phyloP scores from a whole-genome alignment of 306 rosid species.

The Lablab purpureus region DNA sequence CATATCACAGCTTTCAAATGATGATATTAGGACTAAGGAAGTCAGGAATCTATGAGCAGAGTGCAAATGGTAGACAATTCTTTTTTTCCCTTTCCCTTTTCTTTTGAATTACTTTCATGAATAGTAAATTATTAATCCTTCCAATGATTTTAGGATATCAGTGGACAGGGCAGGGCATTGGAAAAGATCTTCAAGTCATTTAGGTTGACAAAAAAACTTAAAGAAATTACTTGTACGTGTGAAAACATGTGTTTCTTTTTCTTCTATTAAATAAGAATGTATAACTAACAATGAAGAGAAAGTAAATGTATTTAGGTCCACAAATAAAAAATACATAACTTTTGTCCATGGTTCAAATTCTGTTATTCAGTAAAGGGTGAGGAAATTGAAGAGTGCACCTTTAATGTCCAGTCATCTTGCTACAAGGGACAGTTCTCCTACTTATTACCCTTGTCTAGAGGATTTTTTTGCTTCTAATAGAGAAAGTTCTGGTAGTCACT shows the following conservation, averaged over 20 bases:
- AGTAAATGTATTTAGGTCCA: background rate
- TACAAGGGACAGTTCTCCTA: conserved; percentile 7
- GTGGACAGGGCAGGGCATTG: conserved; percentile 5
- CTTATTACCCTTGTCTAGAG: conserved; percentile 15
- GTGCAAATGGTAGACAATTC: background rate
- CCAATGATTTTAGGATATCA: background rate
- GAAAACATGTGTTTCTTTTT: background rate
- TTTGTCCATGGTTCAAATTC: background rate
- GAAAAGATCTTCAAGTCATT: conserved; percentile 17
- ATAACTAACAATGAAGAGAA: conserved; percentile 6
- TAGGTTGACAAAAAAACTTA: background rate
- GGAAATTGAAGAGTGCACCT: conserved; percentile 23
- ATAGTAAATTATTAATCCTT: background rate
- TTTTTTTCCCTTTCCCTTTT: background rate
- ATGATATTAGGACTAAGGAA: background rate
- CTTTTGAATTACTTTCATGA: background rate
- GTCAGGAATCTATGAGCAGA: background rate
- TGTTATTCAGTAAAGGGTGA: conserved; percentile 3
- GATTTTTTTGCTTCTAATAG: conserved; percentile 26
- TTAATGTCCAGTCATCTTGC: background rate
- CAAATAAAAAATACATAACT: background rate
- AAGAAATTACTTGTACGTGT: conserved; percentile 8
- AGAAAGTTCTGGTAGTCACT: conserved; percentile 28
- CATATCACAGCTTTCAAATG: background rate
- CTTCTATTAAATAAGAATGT: conserved; percentile 21